Evolutionary conservation across 2,329 filamentous ascomycete genomes (phyloP).

Genomic region (Pyricularia pennisetigena): DNA sequence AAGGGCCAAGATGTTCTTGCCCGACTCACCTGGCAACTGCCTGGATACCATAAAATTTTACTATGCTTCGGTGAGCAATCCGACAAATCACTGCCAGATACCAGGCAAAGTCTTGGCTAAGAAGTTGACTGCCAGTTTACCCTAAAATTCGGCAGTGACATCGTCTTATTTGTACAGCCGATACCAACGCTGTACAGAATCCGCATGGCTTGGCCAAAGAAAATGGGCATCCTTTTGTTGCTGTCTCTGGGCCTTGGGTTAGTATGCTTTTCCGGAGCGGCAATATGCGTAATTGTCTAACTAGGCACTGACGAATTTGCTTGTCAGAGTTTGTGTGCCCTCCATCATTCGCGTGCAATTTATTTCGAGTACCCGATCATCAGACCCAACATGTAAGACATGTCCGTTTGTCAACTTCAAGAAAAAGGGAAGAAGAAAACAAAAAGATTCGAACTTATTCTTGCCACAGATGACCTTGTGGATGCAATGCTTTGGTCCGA

Average conservation of each 20-base stretch:
- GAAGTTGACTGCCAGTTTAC: background rate
- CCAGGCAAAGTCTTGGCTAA: background rate
- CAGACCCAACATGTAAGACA: slow-evolving; percentile 6
- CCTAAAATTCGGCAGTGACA: slow-evolving; percentile 2
- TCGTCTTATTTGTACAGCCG: slow-evolving; percentile 6
- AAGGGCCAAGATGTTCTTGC: background rate
- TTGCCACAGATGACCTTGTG: slow-evolving; percentile 4
- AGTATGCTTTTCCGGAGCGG: background rate
- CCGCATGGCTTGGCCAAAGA: background rate
- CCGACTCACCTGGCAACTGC: background rate
- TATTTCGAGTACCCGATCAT: background rate
- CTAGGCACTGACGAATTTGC: background rate
- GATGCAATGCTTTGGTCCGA: slow-evolving; percentile 8
- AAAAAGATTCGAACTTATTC: background rate
- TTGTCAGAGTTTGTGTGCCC: background rate
- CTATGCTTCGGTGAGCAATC: slow-evolving; percentile 1
- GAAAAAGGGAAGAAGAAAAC: background rate
- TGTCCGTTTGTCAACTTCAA: background rate
- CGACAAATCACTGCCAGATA: background rate
- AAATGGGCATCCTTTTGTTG: background rate
- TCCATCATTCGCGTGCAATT: slow-evolving; percentile 2
- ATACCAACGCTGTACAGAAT: slow-evolving; percentile 2
- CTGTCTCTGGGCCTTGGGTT: background rate
- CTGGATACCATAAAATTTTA: background rate
- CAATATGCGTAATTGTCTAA: background rate